These are phyloP conservation scores for Fereydounia khargensis DNA, from an alignment of 1,284 basidiomycete species.

Conservation along the genomic window DNA sequence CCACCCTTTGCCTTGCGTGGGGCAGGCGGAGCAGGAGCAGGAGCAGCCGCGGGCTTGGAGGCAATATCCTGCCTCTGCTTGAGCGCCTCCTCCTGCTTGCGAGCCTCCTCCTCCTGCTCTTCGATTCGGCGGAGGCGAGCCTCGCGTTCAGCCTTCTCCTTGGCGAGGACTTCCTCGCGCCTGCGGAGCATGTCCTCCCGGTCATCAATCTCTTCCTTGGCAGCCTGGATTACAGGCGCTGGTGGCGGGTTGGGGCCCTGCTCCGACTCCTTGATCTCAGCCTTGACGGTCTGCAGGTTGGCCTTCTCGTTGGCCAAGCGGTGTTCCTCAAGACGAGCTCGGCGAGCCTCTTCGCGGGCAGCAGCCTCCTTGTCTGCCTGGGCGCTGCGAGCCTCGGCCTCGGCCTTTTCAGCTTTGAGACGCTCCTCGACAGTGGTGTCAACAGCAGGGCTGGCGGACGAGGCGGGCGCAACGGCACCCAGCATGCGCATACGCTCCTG, in stretches of 20 bases:
- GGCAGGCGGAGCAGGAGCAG: constrained; percentile 33
- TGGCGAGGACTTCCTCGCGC: constrained; percentile 47
- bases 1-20: constrained; percentile 13
- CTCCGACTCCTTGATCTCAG: constrained; percentile 37
- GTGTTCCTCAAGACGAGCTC: constrained; percentile 50
- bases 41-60: constrained; percentile 13
- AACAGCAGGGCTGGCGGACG: constrained; percentile 19
- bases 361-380: constrained; percentile 54
- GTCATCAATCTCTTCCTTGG: constrained; percentile 41
- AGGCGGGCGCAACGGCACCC: constrained; percentile 66
- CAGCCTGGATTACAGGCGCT: constrained; percentile 37
- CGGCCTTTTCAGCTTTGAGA: constrained; percentile 46
- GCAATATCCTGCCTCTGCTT: constrained; percentile 46
- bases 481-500: constrained; percentile 83
- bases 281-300: constrained; percentile 37
- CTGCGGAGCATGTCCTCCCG: constrained; percentile 47
- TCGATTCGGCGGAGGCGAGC: constrained; percentile 44
- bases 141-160: constrained; percentile 46
- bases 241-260: constrained; percentile 27
- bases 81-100: constrained; percentile 44
- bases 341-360: constrained; percentile 50
- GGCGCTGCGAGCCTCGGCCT: constrained; percentile 47
- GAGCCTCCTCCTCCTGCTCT: constrained; percentile 49
- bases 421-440: constrained; percentile 51
- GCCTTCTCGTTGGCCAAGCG: constrained; percentile 35